These are phyloP conservation scores for Alternaria metachromatica DNA, from an alignment of 2,329 filamentous ascomycete species.

Conservation along the genomic window DNA sequence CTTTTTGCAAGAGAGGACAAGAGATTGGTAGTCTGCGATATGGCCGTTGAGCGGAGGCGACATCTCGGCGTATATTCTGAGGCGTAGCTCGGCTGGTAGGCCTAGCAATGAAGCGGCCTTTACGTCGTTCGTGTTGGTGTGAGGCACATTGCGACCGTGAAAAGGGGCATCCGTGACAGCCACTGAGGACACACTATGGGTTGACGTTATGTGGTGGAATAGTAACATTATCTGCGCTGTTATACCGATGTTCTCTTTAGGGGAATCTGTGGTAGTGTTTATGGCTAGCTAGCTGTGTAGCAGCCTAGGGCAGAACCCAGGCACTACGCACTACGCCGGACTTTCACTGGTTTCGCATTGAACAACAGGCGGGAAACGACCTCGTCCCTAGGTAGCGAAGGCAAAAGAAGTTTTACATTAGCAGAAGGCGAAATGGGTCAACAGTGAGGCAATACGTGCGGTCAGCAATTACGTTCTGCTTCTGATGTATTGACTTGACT, in stretches of 20 bases:
- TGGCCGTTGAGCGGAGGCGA: background rate
- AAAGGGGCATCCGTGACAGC: background rate
- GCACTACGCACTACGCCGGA: background rate
- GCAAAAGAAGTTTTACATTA: background rate
- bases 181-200: background rate
- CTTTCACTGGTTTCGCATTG: background rate
- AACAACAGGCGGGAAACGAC: background rate
- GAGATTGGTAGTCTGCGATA: background rate
- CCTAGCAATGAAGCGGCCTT: background rate
- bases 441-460: background rate
- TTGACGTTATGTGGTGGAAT: background rate
- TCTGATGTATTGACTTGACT: background rate
- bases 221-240: background rate
- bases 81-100: background rate
- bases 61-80: background rate
- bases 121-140: background rate
- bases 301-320: background rate
- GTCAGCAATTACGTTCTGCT: background rate
- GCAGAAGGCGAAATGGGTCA: background rate
- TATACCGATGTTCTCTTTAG: background rate
- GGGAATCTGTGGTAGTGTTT: background rate
- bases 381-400: background rate
- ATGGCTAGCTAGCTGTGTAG: background rate
- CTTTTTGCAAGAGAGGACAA: background rate
- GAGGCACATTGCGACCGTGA: background rate